Base-by-base conservation (phyloP, 192 early-diverging fungal species). In the Linderina pennispora region DNA sequence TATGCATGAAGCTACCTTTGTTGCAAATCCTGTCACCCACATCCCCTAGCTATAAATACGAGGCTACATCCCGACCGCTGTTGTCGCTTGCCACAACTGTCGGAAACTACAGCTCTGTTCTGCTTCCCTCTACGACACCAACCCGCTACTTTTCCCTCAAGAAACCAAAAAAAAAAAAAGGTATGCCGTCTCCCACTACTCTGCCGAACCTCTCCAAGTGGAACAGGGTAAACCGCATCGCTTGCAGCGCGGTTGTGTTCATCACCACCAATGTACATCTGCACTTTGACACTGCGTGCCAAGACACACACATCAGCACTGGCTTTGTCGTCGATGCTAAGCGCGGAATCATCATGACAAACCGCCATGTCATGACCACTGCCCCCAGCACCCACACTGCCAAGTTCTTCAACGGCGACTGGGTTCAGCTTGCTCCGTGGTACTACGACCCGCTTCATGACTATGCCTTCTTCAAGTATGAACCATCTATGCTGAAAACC, bases 371-470 rank as follows among this genome's bases (percentile, higher is more conserved):
- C 19, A 79, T 84, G 16, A 79, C 77, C 10, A 66, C 77, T 8
- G 81, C 72, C 0, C 84, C 84, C 6, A 72, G 78, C 47, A 69
- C 77, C 24, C 80, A 75, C n/a, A 65, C 76, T 40, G 82, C 76
- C 9, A 58, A 78, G 7, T 71, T 82, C 43, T 67, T 73, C 50
- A 80, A 86, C 48, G 75, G 77, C 33, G 82, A 86, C 59, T 77
- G 81, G 51, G 80, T 84, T 8, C 71, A 74, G 23, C 45, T 84
- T 35, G 64, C 65, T 17, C 77, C 80, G 3, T 71, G 84, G 37
- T 86, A 83, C 50, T 75, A 80, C 33, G 84, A 86, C 43, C 84
- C 84, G 5, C 65, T 86, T 14, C 80, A 84, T 52, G 84, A 86
- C 53, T 86, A 82, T 79, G 84, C 82, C 2, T 83, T 87, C 46